These are phyloP conservation scores for Chaetothyriales sp. DNA, from an alignment of 2,329 filamentous ascomycete species.

Conservation along the genomic window DNA sequence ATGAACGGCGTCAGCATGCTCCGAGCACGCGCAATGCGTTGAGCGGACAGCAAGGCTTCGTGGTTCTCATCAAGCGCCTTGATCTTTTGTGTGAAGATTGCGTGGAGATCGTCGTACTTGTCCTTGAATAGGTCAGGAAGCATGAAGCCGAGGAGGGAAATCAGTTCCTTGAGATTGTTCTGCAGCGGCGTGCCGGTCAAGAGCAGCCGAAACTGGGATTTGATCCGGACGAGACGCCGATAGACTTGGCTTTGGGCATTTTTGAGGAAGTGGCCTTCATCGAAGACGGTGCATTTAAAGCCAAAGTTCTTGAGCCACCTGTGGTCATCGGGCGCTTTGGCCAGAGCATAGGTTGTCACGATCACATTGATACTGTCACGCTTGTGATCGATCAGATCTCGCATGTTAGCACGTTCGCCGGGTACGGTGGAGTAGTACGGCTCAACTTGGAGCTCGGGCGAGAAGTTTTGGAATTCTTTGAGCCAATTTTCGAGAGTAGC, in stretches of 20 bases:
- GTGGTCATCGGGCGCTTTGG: constrained; percentile 47
- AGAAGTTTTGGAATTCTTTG: constrained; percentile 76
- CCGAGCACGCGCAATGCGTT: constrained; percentile 73
- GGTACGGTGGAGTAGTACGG: constrained; percentile 59
- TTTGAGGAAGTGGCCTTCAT: constrained; percentile 89
- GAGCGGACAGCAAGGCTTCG: constrained; percentile 69
- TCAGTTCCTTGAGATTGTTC: constrained; percentile 88
- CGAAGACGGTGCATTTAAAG: constrained; percentile 58
- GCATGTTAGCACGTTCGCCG: constrained; percentile 50
- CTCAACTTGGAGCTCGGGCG: constrained; percentile 57
- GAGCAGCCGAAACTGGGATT: constrained; percentile 69
- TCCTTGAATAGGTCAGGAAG: constrained; percentile 71
- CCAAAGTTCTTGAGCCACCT: constrained; percentile 48
- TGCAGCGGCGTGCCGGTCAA: constrained; percentile 87
- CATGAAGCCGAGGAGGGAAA: constrained; percentile 84
- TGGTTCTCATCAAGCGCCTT: constrained; percentile 60
- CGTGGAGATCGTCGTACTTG: constrained; percentile 64
- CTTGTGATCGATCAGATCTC: constrained; percentile 51
- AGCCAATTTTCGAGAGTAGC: constrained; percentile 96
- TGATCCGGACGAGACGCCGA: constrained; percentile 61
- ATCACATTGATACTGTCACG: constrained; percentile 54
- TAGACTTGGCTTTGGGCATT: constrained; percentile 76
- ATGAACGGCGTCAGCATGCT: constrained; percentile 94
- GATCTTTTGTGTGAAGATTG: constrained; percentile 84
- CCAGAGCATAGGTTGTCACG: constrained; percentile 59